Evolutionary conservation across 768 basidiomycete species (phyloP), one percentile per base, ranked within the genome.

Genomic region (Dioszegia aurantiaca): DNA sequence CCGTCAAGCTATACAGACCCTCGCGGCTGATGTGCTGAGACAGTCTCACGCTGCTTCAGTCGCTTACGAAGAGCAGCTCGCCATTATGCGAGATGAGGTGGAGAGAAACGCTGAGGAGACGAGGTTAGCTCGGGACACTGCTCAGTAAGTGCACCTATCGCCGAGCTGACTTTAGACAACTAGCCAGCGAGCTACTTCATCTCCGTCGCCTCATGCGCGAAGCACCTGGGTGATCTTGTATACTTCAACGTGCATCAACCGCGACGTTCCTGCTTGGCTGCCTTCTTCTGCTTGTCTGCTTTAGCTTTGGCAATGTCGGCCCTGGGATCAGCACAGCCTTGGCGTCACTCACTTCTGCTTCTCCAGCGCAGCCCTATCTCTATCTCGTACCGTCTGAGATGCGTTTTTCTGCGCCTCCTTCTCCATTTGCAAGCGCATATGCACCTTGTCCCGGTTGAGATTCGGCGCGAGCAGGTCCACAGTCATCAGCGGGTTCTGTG

Each of bases 261-360:
- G 31, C 73, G 58, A 8, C 73, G 44, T 48, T 76, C 75, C 41
- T 65, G 65, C 62, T 76, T 76, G 17, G 69, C 68, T 8, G 73
- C 72, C 48, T 77, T 77, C 59, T 77, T 77, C 65, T 77, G 70
- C 56, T 73, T 72, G 33, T 76, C 75, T 12, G 71, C 69, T 41
- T 74, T 74, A 1, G 75, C 71, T 58, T 72, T 74, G 1, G 73
- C 75, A 42, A 63, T 60, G 56, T 76, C 75, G 16, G 71, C 71
- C 23, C 72, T 74, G 54, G n/a, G n/a, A n/a, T n/a, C n/a, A n/a
- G n/a, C n/a, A n/a, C n/a, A n/a, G n/a, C n/a, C n/a, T n/a, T n/a
- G n/a, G n/a, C n/a, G n/a, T n/a, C n/a, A 60, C 72, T 55, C 31
- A 76, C 74, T 61, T 56, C 46, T 76, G 75, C 58, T 76, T 76